Evolutionary conservation across 352 stramenopile species (phyloP).

Genomic region (Phytophthora cactorum): DNA sequence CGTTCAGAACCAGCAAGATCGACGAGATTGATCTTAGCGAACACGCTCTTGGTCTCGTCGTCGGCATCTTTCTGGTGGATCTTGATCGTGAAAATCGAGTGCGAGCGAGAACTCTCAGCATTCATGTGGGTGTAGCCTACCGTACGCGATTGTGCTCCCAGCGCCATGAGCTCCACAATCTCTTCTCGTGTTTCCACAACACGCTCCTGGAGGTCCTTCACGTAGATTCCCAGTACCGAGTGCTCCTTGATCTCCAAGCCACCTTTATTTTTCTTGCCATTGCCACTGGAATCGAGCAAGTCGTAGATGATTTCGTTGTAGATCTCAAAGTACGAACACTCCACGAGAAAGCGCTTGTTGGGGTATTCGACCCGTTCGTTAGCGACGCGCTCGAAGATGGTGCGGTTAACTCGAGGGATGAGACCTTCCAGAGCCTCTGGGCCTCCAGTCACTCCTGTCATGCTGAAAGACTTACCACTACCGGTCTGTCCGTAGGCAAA

Average conservation of each 20-base stretch:
- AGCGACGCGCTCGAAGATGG: constrained; percentile 89
- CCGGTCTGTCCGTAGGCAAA: constrained; percentile 91
- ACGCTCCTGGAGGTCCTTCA: constrained; percentile 91
- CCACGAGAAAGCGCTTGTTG: constrained; percentile 90
- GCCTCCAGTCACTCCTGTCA: constrained; percentile 73
- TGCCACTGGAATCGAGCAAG: constrained; percentile 89
- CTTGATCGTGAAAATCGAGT: constrained; percentile 96
- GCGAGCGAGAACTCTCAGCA: constrained; percentile 91
- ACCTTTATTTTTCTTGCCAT: constrained; percentile 87
- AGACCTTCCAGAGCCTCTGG: constrained; percentile 79
- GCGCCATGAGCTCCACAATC: constrained; percentile 81
- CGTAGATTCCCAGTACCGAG: constrained; percentile 94
- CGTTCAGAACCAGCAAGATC: constrained; percentile 94
- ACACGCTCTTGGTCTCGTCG: constrained; percentile 87
- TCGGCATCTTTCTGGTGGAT: constrained; percentile 92
- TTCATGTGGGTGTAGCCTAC: constrained; percentile 95
- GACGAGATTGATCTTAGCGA: constrained; percentile 95
- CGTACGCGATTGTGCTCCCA: constrained; percentile 69
- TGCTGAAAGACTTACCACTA: constrained; percentile 90
- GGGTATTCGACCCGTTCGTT: constrained; percentile 65
- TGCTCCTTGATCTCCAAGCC: constrained; percentile 95
- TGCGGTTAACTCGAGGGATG: constrained; percentile 91
- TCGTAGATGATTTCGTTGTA: constrained; percentile 98
- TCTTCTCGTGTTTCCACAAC: constrained; percentile 90
- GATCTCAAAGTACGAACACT: constrained; percentile 96